Conservation (phyloP, 2,329 filamentous ascomycete genomes). For the Trichoderma guizhouense region DNA sequence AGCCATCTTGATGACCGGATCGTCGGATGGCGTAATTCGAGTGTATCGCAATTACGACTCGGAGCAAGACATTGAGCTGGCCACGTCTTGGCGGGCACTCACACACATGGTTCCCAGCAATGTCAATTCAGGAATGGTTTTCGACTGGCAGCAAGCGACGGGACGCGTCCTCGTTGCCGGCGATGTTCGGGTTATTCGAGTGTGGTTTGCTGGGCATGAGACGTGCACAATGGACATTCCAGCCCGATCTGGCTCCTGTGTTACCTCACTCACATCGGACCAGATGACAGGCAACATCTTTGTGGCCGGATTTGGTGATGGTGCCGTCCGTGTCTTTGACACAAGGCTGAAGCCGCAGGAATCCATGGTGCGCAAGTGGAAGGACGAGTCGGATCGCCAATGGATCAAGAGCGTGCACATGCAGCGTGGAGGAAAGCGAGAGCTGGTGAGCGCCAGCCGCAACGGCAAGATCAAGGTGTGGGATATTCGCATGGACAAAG, state of each 20-base stretch:
- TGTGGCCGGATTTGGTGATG: conserved; percentile 93
- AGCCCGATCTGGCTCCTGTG: conserved; percentile 89
- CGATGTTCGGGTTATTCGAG: conserved; percentile 89
- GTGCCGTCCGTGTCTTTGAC: conserved; percentile 90
- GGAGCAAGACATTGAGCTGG: conserved; percentile 72
- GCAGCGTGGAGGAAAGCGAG: conserved; percentile 89
- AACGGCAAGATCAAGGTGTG: conserved; percentile 94
- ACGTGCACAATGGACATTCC: conserved; percentile 92
- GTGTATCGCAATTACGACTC: conserved; percentile 91
- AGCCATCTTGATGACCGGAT: conserved; percentile 89
- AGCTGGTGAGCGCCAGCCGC: conserved; percentile 83
- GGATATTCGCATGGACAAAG: conserved; percentile 86
- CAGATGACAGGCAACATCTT: conserved; percentile 97
- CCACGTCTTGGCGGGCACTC: conserved; percentile 85
- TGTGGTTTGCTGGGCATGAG: conserved; percentile 94
- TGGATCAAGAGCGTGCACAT: conserved; percentile 97
- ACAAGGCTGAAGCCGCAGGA: conserved; percentile 79
- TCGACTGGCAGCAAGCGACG: conserved; percentile 98
- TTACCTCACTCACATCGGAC: conserved; percentile 92
- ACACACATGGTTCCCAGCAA: conserved; percentile 93
- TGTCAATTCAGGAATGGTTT: conserved; percentile 90
- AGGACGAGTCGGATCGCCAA: conserved; percentile 77
- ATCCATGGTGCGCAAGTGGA: conserved; percentile 95
- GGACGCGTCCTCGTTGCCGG: conserved; percentile 93
- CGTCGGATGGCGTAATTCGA: conserved; percentile 89